Base-by-base conservation (phyloP, 2,329 filamentous ascomycete species). In the Fusarium oligoseptatum region DNA sequence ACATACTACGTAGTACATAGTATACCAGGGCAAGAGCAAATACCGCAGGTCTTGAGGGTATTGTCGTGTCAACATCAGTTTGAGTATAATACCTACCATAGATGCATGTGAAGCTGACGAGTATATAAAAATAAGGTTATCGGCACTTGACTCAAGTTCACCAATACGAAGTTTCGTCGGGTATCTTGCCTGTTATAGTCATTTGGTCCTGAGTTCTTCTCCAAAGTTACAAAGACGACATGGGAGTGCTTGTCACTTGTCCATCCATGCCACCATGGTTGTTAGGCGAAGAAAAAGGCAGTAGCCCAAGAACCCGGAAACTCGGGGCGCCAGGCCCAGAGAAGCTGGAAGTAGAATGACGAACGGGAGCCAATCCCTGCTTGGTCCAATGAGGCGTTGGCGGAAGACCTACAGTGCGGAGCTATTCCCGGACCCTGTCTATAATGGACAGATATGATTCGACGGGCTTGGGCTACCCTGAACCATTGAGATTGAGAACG, bases 401-500 rank as follows among this genome's bases (percentile, higher is more conserved):
- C 45, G 37, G 45, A 36, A 41, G 41, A 50, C 20, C 39, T 70
- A 62, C 60, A 29, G 56, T 60, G 62, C 57, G 43, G 37, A 60
- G 43, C 37, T 34, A 62, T 27, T 55, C 29, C 60, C 34, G 20
- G 34, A n/a, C 34, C 37, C 32, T 32, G 61, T 37, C 61, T 43
- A 34, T 50, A 37, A 29, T 7, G 43, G 34, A 10, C 45, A 24
- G 60, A 17, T 22, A 29, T 63, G 60, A 63, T 63, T 63, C 43
- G 60, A 55, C 12, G 34, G n/a, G 29, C 7, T 43, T 32, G 14
- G 29, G 22, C 34, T 73, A 68, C 67, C 67, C 71, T 72, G 66
- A 48, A 74, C 60, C 57, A 14, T 20, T 12, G 15, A 61, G 41
- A 36, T 17, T 41, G 36, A 55, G 34, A 39, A 17, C 15, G n/a